Evolutionary conservation across 495 filamentous ascomycete species (phyloP).

Genomic region (Sporormia fimetaria): DNA sequence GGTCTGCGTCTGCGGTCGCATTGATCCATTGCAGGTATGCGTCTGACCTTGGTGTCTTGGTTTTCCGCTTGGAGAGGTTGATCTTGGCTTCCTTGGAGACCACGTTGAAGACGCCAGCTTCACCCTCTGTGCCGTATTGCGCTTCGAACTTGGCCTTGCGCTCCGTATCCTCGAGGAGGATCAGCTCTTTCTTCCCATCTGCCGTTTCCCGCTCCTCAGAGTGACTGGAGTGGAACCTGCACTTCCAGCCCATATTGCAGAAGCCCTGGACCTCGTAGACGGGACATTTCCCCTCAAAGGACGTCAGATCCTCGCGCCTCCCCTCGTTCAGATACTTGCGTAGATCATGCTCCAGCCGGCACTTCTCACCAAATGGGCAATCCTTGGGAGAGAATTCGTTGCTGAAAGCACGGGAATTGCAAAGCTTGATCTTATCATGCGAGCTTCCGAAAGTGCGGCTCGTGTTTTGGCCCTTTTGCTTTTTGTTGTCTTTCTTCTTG

Average conservation of each 20-base stretch:
- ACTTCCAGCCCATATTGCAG: constrained; percentile 82
- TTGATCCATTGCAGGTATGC: constrained; percentile 64
- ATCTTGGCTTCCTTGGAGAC: constrained; percentile 54
- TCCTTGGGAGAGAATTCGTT: constrained; percentile 63
- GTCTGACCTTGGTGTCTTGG: constrained; percentile 58
- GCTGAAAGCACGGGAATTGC: constrained; percentile 51
- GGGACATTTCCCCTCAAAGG: constrained; percentile 65
- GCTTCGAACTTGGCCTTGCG: constrained; percentile 33
- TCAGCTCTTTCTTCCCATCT: constrained; percentile 71
- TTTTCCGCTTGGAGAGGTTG: constrained; percentile 54
- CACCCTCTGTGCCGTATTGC: constrained; percentile 29
- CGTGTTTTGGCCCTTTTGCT: constrained; percentile 73
- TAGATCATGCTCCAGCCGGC: constrained; percentile 69
- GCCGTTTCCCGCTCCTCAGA: constrained; percentile 58
- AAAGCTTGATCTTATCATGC: constrained; percentile 65
- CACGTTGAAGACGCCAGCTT: constrained; percentile 64
- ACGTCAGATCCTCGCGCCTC: constrained; percentile 65
- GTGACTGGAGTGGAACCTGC: constrained; percentile 75
- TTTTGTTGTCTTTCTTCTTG: constrained; percentile 47
- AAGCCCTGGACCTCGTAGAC: constrained; percentile 63
- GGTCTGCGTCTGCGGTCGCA: constrained; percentile 5
- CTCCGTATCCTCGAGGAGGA: constrained; percentile 41
- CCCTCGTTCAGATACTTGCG: constrained; percentile 74
- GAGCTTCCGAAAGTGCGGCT: constrained; percentile 73
- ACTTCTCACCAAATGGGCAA: constrained; percentile 67